Conservation (phyloP, 2,329 filamentous ascomycete genomes). For the Penicillium sp. region DNA sequence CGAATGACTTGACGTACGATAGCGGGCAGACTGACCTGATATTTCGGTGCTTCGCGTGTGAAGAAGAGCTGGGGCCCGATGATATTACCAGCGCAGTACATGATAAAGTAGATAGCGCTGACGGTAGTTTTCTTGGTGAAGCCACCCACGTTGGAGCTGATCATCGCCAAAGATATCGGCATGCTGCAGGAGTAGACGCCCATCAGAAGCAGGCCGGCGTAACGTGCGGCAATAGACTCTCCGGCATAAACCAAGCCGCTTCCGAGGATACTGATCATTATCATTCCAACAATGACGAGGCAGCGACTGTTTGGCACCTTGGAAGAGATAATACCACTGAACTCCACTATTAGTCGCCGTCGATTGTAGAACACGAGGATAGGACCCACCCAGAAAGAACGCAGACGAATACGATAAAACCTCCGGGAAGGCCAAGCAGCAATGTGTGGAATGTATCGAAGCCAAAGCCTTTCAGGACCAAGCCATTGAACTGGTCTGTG, state of each 20-base stretch:
- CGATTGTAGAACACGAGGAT: neutral
- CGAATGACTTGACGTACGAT: no score
- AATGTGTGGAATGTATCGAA: conserved; percentile 19
- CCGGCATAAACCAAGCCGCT: conserved; percentile 28
- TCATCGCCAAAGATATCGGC: conserved; percentile 43
- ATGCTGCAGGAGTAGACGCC: conserved; percentile 41
- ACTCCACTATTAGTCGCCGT: neutral
- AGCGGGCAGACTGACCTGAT: conserved; percentile 15
- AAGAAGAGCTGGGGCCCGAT: conserved; percentile 51
- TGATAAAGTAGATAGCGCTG: conserved; percentile 48
- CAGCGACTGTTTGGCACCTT: conserved; percentile 16
- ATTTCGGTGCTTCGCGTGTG: conserved; percentile 41
- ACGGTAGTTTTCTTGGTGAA: conserved; percentile 54
- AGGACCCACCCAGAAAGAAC: conserved; percentile 14
- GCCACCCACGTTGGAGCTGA: conserved; percentile 50
- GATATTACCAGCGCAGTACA: conserved; percentile 49
- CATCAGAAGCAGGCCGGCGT: conserved; percentile 31
- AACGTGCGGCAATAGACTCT: conserved; percentile 15
- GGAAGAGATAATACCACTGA: conserved; percentile 10
- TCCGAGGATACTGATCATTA: conserved; percentile 24
- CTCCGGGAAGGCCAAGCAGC: conserved; percentile 16
- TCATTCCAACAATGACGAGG: conserved; percentile 21
- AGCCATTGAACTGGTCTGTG: conserved; percentile 15
- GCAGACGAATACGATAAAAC: conserved; percentile 16
- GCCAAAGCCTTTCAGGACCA: conserved; percentile 21